Evolutionary conservation across 2,329 filamentous ascomycete genomes (phyloP).

Genomic region (Lasiodiplodia gonubiensis): DNA sequence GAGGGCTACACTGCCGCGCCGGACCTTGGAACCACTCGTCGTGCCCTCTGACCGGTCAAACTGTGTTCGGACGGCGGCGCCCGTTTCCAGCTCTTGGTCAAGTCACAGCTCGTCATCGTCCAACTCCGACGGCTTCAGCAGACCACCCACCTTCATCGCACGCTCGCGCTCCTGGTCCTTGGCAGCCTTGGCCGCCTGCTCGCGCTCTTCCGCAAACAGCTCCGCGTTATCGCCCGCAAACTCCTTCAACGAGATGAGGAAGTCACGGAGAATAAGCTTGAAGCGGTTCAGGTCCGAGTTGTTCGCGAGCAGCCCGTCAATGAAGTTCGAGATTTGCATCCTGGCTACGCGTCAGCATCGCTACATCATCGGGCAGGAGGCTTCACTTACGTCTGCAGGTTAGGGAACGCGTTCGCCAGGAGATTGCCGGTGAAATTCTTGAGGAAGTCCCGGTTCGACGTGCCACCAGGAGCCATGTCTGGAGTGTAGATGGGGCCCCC

Average conservation of each 20-base stretch:
- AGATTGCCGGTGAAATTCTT: constrained; percentile 84
- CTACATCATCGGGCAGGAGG: background rate
- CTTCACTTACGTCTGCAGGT: constrained; percentile 79
- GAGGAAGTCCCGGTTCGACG: constrained; percentile 88
- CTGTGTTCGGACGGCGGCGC: constrained; percentile 45
- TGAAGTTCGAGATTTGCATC: constrained; percentile 86
- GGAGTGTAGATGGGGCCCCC: constrained; percentile 86
- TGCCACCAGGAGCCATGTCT: constrained; percentile 82
- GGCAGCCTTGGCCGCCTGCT: constrained; percentile 84
- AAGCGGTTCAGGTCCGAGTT: constrained; percentile 93
- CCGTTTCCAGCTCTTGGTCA: constrained; percentile 47
- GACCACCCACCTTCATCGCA: constrained; percentile 90
- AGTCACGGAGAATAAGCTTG: constrained; percentile 94
- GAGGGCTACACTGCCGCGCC: constrained; percentile 40
- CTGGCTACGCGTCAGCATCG: constrained; percentile 54
- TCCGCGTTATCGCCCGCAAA: constrained; percentile 96
- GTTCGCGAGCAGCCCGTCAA: constrained; percentile 83
- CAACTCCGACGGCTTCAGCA: constrained; percentile 96
- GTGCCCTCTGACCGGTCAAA: constrained; percentile 36
- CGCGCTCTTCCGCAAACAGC: constrained; percentile 90
- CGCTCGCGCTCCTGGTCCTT: constrained; percentile 89
- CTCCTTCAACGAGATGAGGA: constrained; percentile 96
- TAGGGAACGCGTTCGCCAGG: constrained; percentile 88
- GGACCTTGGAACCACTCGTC: constrained; percentile 20
- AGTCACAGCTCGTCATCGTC: constrained; percentile 87